phyloP scores from a whole-genome alignment of 768 basidiomycete genomes.

The Naganishia antarctica region DNA sequence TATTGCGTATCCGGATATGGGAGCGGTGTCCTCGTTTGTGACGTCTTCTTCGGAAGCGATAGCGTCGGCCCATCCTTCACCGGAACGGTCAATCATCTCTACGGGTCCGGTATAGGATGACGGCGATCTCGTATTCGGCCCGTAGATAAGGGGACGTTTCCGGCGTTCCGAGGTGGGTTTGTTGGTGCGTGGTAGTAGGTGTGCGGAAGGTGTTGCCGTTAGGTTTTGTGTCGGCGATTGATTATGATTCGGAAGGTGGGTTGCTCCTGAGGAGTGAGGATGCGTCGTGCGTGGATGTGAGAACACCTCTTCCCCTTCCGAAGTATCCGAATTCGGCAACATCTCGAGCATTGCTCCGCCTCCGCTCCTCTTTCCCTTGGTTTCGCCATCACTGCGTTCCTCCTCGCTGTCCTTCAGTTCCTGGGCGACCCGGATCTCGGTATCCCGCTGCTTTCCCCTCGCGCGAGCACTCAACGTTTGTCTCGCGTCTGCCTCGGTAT shows the following conservation, averaged over 20 bases:
- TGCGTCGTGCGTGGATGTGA: background rate
- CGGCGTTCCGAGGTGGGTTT: background rate
- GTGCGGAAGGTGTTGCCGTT: background rate
- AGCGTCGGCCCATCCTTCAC: background rate
- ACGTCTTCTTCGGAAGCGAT: background rate
- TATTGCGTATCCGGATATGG: background rate
- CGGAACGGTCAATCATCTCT: conserved; percentile 9
- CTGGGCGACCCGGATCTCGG: too few relatives aligned
- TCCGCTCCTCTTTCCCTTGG: background rate
- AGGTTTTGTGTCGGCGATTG: background rate
- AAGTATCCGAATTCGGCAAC: conserved; percentile 3
- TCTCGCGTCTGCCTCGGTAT: background rate
- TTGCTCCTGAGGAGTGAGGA: too few relatives aligned
- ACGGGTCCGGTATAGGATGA: conserved; percentile 10
- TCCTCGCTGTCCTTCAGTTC: background rate
- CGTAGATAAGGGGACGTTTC: background rate
- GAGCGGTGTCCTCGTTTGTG: background rate
- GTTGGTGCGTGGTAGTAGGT: background rate
- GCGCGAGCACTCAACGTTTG: background rate
- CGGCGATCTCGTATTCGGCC: background rate
- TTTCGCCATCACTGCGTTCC: too few relatives aligned
- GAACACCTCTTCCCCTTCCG: background rate
- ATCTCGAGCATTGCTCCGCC: background rate
- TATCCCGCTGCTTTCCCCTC: conserved; percentile 6
- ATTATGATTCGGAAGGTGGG: too few relatives aligned